Conservation (phyloP, 1,139 yeast genomes). For the Lodderomyces parapsilosis region DNA sequence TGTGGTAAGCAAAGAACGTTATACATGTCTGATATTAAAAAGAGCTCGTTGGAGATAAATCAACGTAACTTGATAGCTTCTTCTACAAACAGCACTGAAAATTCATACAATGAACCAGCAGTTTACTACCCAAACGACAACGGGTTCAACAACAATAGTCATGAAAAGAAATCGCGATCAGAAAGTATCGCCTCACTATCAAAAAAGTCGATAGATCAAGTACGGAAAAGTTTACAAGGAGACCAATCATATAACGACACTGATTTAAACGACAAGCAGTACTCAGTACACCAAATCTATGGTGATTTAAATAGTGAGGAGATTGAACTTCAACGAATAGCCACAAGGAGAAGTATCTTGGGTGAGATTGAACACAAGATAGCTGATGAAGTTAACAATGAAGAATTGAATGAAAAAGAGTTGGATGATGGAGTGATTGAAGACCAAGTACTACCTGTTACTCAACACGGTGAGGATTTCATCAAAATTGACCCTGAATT, state of each 20-base stretch:
- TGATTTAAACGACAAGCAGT: conserved; percentile 12
- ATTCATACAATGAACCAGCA: not conserved
- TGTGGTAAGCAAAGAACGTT: no score
- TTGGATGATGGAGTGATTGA: conserved; percentile 16
- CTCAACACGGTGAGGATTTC: conserved; percentile 39
- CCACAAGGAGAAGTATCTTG: conserved; percentile 38
- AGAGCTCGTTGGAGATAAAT: conserved; percentile 10
- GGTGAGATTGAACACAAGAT: conserved; percentile 29
- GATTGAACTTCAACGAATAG: conserved; percentile 34
- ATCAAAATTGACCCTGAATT: conserved; percentile 42
- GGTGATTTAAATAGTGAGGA: conserved; percentile 32
- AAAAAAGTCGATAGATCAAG: conserved; percentile 16
- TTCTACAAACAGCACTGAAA: conserved; percentile 9
- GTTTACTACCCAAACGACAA: conserved; percentile 11
- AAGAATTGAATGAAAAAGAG: conserved; percentile 7
- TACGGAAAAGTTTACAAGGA: conserved; percentile 15
- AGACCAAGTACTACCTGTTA: conserved; percentile 27
- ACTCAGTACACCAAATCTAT: conserved; percentile 33
- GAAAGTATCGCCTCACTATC: conserved; percentile 13
- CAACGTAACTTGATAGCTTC: conserved; percentile 13
- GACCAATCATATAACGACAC: conserved; percentile 6
- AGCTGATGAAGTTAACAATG: conserved; percentile 12
- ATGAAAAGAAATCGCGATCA: conserved; percentile 2
- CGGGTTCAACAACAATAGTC: conserved; percentile 12
- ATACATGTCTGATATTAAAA: conserved; percentile 7